These are phyloP conservation scores for Backusella luteola DNA, from an alignment of 192 early-diverging fungal species.

Conservation along the genomic window DNA sequence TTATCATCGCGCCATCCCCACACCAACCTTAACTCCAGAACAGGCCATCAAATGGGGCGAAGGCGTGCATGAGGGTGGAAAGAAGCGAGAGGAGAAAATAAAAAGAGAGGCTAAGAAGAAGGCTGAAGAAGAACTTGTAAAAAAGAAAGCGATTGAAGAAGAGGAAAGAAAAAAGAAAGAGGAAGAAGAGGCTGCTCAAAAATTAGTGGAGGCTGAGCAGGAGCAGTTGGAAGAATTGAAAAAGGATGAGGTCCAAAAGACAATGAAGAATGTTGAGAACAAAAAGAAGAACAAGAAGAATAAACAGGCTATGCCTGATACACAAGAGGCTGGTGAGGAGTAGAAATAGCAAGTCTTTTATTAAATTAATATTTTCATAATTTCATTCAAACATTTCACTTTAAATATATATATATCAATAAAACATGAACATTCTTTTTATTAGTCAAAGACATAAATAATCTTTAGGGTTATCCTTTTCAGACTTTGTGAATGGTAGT, in stretches of 20 bases:
- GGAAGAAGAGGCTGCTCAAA: not conserved
- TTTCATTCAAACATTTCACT: not conserved
- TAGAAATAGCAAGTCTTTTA: not conserved
- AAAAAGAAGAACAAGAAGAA: not conserved
- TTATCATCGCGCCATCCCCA: constrained; percentile 18
- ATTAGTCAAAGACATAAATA: not conserved
- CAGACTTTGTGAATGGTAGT: no score
- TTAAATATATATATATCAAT: not conserved
- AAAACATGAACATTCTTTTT: not conserved
- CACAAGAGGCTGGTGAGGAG: not conserved
- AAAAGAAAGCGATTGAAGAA: not conserved
- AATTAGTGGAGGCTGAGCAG: not conserved
- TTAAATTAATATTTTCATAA: not conserved
- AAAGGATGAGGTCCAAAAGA: not conserved
- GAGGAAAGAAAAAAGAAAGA: not conserved
- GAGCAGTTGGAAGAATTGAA: not conserved
- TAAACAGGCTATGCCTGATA: not conserved
- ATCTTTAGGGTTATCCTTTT: no score
- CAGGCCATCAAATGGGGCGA: not conserved
- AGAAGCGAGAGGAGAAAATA: not conserved
- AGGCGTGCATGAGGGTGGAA: not conserved
- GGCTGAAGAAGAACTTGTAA: not conserved
- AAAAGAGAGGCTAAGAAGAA: not conserved
- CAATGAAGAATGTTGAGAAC: not conserved
- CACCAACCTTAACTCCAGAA: not conserved